phyloP scores from a whole-genome alignment of 148 eudicot species.

The Nyssa sinensis region DNA sequence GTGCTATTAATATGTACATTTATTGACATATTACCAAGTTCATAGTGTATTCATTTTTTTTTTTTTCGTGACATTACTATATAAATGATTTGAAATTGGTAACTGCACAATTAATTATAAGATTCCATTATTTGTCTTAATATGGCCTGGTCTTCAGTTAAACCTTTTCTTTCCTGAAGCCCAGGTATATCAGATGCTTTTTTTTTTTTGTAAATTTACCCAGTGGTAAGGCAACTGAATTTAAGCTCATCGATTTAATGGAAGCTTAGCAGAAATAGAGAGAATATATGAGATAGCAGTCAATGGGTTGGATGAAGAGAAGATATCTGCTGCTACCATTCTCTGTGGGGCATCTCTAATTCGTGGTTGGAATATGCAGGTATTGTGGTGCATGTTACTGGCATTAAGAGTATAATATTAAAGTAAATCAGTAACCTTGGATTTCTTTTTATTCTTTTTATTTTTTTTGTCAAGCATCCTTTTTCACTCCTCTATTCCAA shows the following conservation, averaged over 20 bases:
- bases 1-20: background rate
- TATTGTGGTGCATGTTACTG: constrained; percentile 23
- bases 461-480: constrained; percentile 5
- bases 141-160: constrained; percentile 21
- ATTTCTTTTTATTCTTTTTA: background rate
- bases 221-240: constrained; percentile 45
- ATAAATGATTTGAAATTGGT: constrained; percentile 2
- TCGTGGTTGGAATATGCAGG: constrained; percentile 99
- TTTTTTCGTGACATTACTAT: background rate
- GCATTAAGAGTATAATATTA: constrained; percentile 5
- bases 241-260: constrained; percentile 47
- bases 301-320: constrained; percentile 84
- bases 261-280: constrained; percentile 96
- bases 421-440: background rate
- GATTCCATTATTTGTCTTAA: background rate
- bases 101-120: background rate
- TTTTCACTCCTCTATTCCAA: background rate
- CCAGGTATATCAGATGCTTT: constrained; percentile 24
- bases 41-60: too few species aligned
- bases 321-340: constrained; percentile 70
- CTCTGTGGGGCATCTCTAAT: constrained; percentile 86
- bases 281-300: constrained; percentile 77
- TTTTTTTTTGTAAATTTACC: constrained; percentile 11
- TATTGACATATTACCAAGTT: background rate
- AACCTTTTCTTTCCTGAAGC: constrained; percentile 18